Evolutionary conservation across 2,329 filamentous ascomycete species (phyloP).

Genomic region (Lecanicillium sp.): DNA sequence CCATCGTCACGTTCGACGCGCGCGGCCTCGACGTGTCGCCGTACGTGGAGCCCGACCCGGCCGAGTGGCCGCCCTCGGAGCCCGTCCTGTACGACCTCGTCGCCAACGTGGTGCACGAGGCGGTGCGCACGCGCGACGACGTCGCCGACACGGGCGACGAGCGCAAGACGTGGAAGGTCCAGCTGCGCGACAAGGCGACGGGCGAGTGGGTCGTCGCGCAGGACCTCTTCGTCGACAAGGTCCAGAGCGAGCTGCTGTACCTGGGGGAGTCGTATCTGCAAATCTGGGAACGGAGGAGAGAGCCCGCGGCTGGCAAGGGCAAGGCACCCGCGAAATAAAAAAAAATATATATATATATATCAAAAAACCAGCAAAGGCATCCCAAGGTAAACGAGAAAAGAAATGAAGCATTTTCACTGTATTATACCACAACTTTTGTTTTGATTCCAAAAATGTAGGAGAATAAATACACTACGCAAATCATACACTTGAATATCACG

Average conservation of each 20-base stretch:
- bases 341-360: background rate
- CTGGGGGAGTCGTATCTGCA: constrained; percentile 93
- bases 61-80: constrained; percentile 63
- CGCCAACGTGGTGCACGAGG: constrained; percentile 88
- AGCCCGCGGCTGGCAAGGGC: constrained; percentile 32
- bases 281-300: constrained; percentile 83
- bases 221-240: constrained; percentile 86
- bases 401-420: too few species aligned
- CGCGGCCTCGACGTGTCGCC: constrained; percentile 77
- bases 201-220: constrained; percentile 91
- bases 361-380: background rate
- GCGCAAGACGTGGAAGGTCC: constrained; percentile 87
- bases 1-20: constrained; percentile 93
- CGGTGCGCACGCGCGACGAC: constrained; percentile 68
- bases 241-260: constrained; percentile 83
- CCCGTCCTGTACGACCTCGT: constrained; percentile 94
- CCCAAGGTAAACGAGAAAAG: too few species aligned
- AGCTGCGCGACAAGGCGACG: constrained; percentile 73
- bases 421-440: too few species aligned
- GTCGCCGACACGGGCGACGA: constrained; percentile 87
- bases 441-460: too few species aligned
- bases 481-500: too few species aligned
- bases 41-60: constrained; percentile 83
- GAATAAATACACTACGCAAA: too few species aligned
- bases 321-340: constrained; percentile 23